Base-by-base conservation (phyloP, 2,329 filamentous ascomycete genomes). In the Endocalyx cinctus region DNA sequence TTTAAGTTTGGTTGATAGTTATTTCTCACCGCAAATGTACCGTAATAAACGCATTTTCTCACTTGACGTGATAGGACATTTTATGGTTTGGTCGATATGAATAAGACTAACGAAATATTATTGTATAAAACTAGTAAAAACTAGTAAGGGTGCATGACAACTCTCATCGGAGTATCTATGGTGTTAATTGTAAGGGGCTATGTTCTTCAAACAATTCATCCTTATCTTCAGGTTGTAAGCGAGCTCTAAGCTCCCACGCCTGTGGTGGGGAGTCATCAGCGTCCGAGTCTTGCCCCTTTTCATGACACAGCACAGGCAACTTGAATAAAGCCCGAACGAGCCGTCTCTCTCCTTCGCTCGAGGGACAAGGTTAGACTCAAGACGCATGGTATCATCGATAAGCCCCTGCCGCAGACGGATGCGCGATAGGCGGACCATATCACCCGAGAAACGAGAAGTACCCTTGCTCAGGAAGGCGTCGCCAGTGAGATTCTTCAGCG, bases 391-490 rank as follows among this genome's bases (percentile, higher is more conserved):
- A 15, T 50, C 45, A 27, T 35, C 33, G 3, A 30, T n/a, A 8
- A 40, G 42, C 5, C 47, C 47, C 29, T 52, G 46, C 15, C 25
- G 29, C 10, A 47, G 43, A 15, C 42, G 39, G 27, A 52, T 50
- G 25, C 47, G 45, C 13, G 51, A 51, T 20, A 52, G 26, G n/a
- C 52, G 37, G 8, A 51, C 48, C 49, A 49, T 51, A 31, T 51
- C 45, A 12, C 49, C 81, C 76, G 6, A 81, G 66, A 43, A 82
- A 81, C 0, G 77, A 77, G 37, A 81, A 59, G 30, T 73, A 13
- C 66, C 72, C 47, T 81, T 77, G 6, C 81, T 62, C 29, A 56
- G 60, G 3, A 77, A 74, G 19, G 63, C 64, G 38, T 70, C 70
- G 47, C 82, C 75, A 36, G 63, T 65, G n/a, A 79, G 81, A 19